Evolutionary conservation across 345 rosid species (phyloP).

Genomic region (Erodium maritimum): DNA sequence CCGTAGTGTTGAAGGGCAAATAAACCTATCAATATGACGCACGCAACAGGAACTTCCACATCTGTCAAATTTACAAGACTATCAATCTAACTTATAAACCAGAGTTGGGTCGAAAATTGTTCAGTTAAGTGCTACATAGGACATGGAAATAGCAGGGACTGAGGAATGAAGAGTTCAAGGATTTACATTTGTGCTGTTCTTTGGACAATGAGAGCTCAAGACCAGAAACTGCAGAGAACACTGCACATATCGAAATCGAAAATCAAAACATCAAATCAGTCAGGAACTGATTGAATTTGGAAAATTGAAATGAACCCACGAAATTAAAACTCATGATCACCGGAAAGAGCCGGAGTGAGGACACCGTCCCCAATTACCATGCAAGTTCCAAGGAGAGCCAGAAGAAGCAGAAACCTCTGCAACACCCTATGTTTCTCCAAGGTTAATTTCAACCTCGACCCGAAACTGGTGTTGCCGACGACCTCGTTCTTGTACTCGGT

Average conservation of each 20-base stretch:
- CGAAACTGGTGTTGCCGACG: slow-evolving; percentile 24
- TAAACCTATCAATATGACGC: slow-evolving; percentile 59
- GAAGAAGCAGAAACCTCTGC: slow-evolving; percentile 63
- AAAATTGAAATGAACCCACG: slow-evolving; percentile 2
- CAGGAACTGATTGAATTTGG: neutral
- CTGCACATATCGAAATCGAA: slow-evolving; percentile 25
- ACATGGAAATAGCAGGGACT: neutral
- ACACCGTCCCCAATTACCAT: slow-evolving; percentile 97
- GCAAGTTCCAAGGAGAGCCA: slow-evolving; percentile 86
- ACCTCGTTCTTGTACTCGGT: slow-evolving; percentile 47
- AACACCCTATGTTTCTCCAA: slow-evolving; percentile 54
- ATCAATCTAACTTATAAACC: no score
- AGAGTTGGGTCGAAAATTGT: no score
- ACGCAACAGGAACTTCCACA: slow-evolving; percentile 66
- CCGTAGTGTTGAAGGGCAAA: slow-evolving; percentile 93
- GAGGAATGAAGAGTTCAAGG: neutral
- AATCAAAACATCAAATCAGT: neutral
- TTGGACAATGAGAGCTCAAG: slow-evolving; percentile 66
- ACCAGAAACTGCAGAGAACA: slow-evolving; percentile 87
- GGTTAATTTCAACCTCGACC: slow-evolving; percentile 45
- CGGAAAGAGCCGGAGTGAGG: slow-evolving; percentile 61
- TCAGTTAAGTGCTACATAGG: no score
- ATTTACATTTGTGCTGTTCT: slow-evolving; percentile 71
- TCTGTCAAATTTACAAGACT: slow-evolving; percentile 35
- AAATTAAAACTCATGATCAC: slow-evolving; percentile 22